These are phyloP conservation scores for Fusarium sp. DNA, from an alignment of 2,329 filamentous ascomycete genomes.

Conservation along the genomic window DNA sequence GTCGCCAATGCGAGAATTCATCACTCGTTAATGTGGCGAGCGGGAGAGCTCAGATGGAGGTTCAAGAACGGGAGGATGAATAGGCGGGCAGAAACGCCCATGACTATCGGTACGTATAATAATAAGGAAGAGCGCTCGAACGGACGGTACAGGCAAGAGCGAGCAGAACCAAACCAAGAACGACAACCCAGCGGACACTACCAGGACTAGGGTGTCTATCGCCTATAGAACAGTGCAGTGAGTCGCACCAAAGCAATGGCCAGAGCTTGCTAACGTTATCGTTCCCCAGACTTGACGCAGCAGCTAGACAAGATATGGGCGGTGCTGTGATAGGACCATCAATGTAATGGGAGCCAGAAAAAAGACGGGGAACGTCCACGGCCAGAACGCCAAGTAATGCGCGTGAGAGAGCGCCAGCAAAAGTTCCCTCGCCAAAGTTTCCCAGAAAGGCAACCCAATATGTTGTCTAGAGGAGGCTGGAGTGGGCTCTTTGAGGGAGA, in stretches of 20 bases:
- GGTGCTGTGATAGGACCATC: constrained; percentile 42
- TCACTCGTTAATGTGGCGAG: constrained; percentile 49
- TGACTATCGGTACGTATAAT: constrained; percentile 47
- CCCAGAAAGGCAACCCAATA: constrained; percentile 49
- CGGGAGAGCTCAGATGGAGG: constrained; percentile 45
- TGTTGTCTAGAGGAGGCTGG: constrained; percentile 41
- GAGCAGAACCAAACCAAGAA: constrained; percentile 24
- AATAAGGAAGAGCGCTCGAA: constrained; percentile 28
- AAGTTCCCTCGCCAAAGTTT: constrained; percentile 53
- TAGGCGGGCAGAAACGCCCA: constrained; percentile 49
- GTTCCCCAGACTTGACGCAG: constrained; percentile 46
- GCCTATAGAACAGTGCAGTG: constrained; percentile 27
- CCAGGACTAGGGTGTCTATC: constrained; percentile 25
- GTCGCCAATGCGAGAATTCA: constrained; percentile 48
- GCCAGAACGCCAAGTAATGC: constrained; percentile 47
- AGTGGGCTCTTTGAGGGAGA: constrained; percentile 41
- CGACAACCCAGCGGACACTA: constrained; percentile 16
- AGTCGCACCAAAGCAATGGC: constrained; percentile 36
- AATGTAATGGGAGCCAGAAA: constrained; percentile 30
- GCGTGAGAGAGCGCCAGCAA: constrained; percentile 50
- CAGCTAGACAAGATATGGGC: constrained; percentile 41
- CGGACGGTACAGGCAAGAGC: constrained; percentile 22
- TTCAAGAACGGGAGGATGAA: constrained; percentile 45
- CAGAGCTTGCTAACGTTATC: constrained; percentile 46
- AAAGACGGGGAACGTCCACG: constrained; percentile 35